Conservation (phyloP, 176 grass and related monocot genomes). For the Themeda triandra region DNA sequence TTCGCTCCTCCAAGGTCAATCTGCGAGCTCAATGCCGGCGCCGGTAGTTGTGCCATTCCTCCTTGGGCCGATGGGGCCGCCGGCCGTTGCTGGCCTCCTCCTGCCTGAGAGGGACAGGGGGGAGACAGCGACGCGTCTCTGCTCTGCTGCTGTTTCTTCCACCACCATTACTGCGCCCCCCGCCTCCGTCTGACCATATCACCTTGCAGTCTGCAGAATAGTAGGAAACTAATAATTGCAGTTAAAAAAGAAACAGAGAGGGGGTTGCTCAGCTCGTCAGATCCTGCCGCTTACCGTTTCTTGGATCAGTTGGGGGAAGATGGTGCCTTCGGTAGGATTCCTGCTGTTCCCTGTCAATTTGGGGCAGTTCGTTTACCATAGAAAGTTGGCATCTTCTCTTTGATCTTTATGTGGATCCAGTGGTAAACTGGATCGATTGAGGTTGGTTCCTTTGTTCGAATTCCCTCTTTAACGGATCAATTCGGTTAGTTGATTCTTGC, state of each 20-base stretch:
- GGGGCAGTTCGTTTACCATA: slow-evolving; percentile 2
- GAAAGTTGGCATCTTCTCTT: slow-evolving; percentile 18
- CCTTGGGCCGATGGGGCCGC: slow-evolving; percentile 12
- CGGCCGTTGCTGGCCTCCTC: background rate
- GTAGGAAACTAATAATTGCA: slow-evolving; percentile 9
- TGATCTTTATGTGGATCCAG: slow-evolving; percentile 17
- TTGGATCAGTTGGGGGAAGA: background rate
- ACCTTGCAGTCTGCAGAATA: slow-evolving; percentile 14
- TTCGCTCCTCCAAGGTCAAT: slow-evolving; percentile 22
- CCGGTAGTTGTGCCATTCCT: slow-evolving; percentile 50
- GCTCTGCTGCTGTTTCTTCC: slow-evolving; percentile 36
- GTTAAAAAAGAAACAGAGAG: background rate
- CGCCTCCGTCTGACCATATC: slow-evolving; percentile 12
- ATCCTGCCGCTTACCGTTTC: slow-evolving; percentile 14
- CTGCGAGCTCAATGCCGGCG: slow-evolving; percentile 39
- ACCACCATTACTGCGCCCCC: slow-evolving; percentile 34
- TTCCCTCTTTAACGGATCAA: background rate
- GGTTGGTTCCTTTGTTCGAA: slow-evolving; percentile 1
- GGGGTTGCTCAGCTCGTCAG: background rate
- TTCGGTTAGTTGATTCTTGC: background rate
- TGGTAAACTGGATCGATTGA: background rate
- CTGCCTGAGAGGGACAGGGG: slow-evolving; percentile 34
- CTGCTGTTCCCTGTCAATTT: background rate
- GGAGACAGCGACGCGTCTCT: slow-evolving; percentile 29
- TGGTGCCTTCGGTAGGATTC: background rate